A percentile compares a stretch with the other conserved stretches of the same genome.
These are phyloP conservation scores for Cyanidiococcus yangmingshanensis DNA, from an alignment of 23 red algal species.

Conservation along the genomic window DNA sequence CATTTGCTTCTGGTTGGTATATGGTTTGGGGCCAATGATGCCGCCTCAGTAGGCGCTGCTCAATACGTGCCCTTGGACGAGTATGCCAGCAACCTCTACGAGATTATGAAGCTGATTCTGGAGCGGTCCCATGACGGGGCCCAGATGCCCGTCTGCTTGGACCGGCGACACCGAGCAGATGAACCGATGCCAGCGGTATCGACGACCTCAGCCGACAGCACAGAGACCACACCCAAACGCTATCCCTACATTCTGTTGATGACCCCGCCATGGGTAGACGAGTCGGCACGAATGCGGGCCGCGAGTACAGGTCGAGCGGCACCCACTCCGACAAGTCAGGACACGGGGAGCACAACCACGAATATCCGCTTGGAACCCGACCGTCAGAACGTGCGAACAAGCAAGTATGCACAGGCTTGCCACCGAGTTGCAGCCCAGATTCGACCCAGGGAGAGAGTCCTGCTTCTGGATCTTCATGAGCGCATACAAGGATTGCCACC, in stretches of 20 bases:
- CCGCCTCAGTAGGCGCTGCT: background rate
- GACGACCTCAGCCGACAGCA: too few species aligned
- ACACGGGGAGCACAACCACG: background rate
- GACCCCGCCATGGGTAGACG: slow-evolving; percentile 13
- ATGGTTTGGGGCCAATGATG: slow-evolving; percentile 33
- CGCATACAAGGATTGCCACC: background rate
- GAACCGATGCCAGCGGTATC: background rate
- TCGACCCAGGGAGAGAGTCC: background rate
- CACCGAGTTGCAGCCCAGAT: background rate
- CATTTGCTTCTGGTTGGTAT: slow-evolving; percentile 23
- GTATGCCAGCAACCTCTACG: slow-evolving; percentile 30
- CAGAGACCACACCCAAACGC: background rate
- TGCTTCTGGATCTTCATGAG: background rate
- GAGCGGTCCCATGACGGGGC: background rate
- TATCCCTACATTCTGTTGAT: background rate
- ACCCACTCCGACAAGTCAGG: background rate
- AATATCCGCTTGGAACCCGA: background rate
- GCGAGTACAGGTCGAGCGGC: background rate
- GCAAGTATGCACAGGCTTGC: background rate
- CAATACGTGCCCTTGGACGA: slow-evolving; percentile 24
- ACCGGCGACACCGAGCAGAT: background rate
- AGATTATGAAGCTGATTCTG: slow-evolving; percentile 10
- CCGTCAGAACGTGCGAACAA: background rate
- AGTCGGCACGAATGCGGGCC: background rate
- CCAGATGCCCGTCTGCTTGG: background rate